These are phyloP conservation scores for Neopestalotiopsis sp. DNA, from an alignment of 2,329 filamentous ascomycete genomes.

Conservation along the genomic window DNA sequence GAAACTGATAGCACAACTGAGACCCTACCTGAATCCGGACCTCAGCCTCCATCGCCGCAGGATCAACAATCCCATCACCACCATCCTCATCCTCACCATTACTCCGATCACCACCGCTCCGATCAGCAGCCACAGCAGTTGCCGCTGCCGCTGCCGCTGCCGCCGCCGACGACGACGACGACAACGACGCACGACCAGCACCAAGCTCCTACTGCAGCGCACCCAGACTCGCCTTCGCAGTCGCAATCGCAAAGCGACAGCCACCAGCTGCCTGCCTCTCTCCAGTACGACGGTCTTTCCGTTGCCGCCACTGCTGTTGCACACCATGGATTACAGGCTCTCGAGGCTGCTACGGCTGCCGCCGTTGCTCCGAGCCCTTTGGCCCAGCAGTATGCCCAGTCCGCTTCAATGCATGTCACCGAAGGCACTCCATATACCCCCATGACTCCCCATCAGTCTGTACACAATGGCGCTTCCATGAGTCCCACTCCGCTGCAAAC, in stretches of 20 bases:
- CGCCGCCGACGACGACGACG: background rate
- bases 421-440: constrained; percentile 24
- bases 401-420: constrained; percentile 37
- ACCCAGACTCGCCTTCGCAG: background rate
- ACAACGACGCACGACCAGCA: background rate
- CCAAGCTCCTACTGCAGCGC: background rate
- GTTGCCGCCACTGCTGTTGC: constrained; percentile 21
- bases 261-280: background rate
- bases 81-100: constrained; percentile 6
- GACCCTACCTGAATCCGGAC: background rate
- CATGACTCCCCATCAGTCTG: background rate
- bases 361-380: constrained; percentile 23
- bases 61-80: constrained; percentile 15
- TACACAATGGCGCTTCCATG: constrained; percentile 9
- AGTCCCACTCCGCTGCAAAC: background rate
- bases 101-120: background rate
- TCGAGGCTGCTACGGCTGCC: constrained; percentile 16
- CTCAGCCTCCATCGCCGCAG: constrained; percentile 15
- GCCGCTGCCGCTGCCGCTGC: background rate
- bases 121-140: background rate
- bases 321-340: constrained; percentile 18
- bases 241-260: background rate
- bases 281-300: constrained; percentile 19
- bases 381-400: constrained; percentile 40
- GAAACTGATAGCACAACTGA: background rate